These are phyloP conservation scores for Penicillium chermesinum DNA, from an alignment of 495 filamentous ascomycete genomes.

Conservation along the genomic window DNA sequence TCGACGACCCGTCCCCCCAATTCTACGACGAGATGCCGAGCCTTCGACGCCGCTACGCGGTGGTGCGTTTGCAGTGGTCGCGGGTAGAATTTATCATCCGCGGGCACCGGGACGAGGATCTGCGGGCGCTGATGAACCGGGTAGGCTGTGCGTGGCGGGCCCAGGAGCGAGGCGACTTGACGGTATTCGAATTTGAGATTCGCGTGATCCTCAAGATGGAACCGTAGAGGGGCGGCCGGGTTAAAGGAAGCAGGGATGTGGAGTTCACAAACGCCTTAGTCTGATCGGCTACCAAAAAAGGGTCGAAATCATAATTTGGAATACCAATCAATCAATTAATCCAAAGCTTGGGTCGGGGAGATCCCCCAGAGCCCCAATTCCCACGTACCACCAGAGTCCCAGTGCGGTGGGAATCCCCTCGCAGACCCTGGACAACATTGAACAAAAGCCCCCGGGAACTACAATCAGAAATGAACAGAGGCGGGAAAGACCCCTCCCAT, in stretches of 20 bases:
- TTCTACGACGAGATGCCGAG: neutral
- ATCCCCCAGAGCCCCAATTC: conserved; percentile 6
- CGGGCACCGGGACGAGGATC: conserved; percentile 1
- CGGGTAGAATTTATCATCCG: conserved; percentile 8
- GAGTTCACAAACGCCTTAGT: too few relatives aligned
- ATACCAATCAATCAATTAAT: conserved; percentile 1
- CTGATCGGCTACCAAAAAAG: too few relatives aligned
- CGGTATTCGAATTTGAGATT: conserved; percentile 6
- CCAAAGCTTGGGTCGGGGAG: conserved; percentile 12
- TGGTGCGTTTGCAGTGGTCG: conserved; percentile 6
- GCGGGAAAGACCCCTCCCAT: too few relatives aligned
- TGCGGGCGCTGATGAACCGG: conserved; percentile 6
- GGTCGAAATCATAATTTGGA: too few relatives aligned
- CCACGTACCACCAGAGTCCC: too few relatives aligned
- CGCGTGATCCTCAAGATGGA: conserved; percentile 8
- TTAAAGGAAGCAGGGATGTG: too few relatives aligned
- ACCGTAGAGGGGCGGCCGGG: too few relatives aligned
- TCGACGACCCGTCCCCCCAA: neutral
- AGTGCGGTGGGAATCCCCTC: too few relatives aligned
- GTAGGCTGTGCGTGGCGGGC: conserved; percentile 12
- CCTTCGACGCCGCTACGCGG: conserved; percentile 2
- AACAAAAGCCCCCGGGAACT: too few relatives aligned
- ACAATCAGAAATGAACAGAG: too few relatives aligned
- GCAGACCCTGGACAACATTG: too few relatives aligned
- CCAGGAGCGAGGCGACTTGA: conserved; percentile 4